phyloP scores from a whole-genome alignment of 805 yeast genomes.

The Wickerhamomyces queroliae region DNA sequence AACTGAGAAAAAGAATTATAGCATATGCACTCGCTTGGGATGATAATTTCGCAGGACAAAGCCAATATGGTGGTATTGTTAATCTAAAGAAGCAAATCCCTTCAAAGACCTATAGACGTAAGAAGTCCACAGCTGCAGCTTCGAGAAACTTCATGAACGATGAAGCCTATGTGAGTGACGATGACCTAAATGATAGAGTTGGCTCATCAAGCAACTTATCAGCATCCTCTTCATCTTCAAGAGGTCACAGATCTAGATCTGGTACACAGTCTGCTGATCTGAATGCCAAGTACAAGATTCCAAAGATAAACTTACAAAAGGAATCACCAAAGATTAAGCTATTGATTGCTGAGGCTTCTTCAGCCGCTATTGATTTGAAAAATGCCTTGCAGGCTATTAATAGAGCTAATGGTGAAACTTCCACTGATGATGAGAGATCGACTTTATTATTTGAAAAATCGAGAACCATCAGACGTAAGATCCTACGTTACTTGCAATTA shows the following conservation, averaged over 20 bases:
- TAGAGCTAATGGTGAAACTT: conserved; percentile 39
- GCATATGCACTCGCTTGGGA: conserved; percentile 65
- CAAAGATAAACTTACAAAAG: conserved; percentile 58
- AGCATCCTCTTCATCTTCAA: not conserved
- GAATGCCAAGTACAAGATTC: conserved; percentile 52
- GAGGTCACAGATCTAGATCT: conserved; percentile 1
- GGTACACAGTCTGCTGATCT: conserved; percentile 20
- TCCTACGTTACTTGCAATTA: conserved; percentile 75
- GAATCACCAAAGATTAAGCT: conserved; percentile 70
- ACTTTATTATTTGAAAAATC: conserved; percentile 69
- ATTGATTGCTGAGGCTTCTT: conserved; percentile 68
- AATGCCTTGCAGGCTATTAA: conserved; percentile 47
- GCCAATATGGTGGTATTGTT: conserved; percentile 44
- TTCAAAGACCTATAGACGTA: conserved; percentile 18
- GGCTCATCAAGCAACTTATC: conserved; percentile 8
- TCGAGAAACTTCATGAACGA: conserved; percentile 40
- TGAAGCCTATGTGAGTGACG: conserved; percentile 38
- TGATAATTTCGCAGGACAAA: conserved; percentile 42
- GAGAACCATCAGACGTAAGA: conserved; percentile 66
- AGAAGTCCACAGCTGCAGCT: conserved; percentile 4
- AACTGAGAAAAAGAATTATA: conserved; percentile 42
- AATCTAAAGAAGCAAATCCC: conserved; percentile 41
- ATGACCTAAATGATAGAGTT: conserved; percentile 23
- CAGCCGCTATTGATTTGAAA: conserved; percentile 62
- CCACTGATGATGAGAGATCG: conserved; percentile 59